Evolutionary conservation across 2,329 filamentous ascomycete genomes (phyloP), one percentile per base, ranked within the genome.

Genomic region (Phialocephala subalpina): DNA sequence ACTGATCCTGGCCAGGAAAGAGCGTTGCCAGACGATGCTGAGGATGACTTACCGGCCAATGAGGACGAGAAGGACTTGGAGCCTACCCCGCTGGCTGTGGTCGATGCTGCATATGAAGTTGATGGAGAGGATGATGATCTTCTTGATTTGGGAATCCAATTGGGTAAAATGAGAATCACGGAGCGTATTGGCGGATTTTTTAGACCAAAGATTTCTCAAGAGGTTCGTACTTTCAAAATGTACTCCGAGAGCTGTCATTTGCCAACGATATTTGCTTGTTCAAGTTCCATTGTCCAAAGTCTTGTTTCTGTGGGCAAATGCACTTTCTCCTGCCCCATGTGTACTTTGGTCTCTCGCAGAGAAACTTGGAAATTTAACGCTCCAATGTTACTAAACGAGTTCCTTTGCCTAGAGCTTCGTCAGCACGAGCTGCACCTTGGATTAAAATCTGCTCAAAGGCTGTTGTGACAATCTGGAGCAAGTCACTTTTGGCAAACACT

Each of bases 121-220:
- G 83, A 86, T 66, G 84, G 81, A 18, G 88, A 89, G 66, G 88
- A 88, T 25, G 82, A 90, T 74, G 90, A 92, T 66, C 79, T 92
- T 55, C 85, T 91, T 70, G 92, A 94, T 77, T 80, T 94, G 29
- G 92, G 91, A 1, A 86, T 93, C 65, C 85, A 86, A 69, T 83
- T 94, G 67, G 91, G 91, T 1, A 90, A 87, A 75, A 86, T 93
- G 84, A 86, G 86, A 65, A 87, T 94, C 66, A 92, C 90, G 2
- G 91, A 94, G 73, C 84, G 91, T 42, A 87, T 94, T 69, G 92
- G 92, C 18, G 91, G 91, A 0, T 85, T 92, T 70, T 89, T 91
- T 52, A 82, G 91, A 55, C 91, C 91, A 2, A 87, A 88, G 71
- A 84, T 94, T 64, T 84, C 86, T 3, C 88, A 93, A 80, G 71